These are phyloP conservation scores for Bretziella fagacearum DNA, from an alignment of 2,329 filamentous ascomycete genomes.

Conservation along the genomic window DNA sequence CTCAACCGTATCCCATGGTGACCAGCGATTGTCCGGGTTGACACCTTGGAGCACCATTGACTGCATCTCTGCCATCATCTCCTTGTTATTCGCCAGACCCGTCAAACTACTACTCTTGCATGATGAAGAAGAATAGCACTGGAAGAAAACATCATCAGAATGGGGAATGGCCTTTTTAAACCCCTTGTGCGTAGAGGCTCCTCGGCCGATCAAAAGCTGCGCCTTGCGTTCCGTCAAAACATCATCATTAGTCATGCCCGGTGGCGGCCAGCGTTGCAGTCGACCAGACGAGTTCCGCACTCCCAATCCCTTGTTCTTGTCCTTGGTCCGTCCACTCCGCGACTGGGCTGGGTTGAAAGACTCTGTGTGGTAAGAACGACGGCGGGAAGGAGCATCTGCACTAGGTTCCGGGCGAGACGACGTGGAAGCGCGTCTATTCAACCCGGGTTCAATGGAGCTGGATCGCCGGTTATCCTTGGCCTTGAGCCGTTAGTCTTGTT, in stretches of 20 bases:
- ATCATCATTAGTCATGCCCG: slow-evolving; percentile 30
- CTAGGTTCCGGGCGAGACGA: slow-evolving; percentile 6
- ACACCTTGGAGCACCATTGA: slow-evolving; percentile 32
- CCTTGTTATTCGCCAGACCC: slow-evolving; percentile 13
- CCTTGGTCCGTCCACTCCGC: slow-evolving; percentile 12
- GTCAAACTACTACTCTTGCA: slow-evolving; percentile 13
- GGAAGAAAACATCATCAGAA: slow-evolving; percentile 36
- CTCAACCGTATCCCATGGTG: slow-evolving; percentile 55
- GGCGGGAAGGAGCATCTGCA: slow-evolving; percentile 5
- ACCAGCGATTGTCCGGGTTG: slow-evolving; percentile 21
- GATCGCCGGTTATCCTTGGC: slow-evolving; percentile 12
- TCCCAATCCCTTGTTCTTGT: slow-evolving; percentile 7
- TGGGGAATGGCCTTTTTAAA: slow-evolving; percentile 37
- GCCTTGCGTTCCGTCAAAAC: slow-evolving; percentile 37
- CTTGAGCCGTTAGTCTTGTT: slow-evolving; percentile 8
- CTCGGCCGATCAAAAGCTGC: slow-evolving; percentile 39
- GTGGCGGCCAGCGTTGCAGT: slow-evolving; percentile 34
- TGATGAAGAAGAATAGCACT: slow-evolving; percentile 28
- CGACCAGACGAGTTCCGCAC: slow-evolving; percentile 10
- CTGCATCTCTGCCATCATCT: slow-evolving; percentile 40
- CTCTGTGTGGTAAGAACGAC: slow-evolving; percentile 12
- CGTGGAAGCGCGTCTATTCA: slow-evolving; percentile 8
- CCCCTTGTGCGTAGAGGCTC: slow-evolving; percentile 40
- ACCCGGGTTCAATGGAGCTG: slow-evolving; percentile 11
- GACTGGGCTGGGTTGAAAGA: slow-evolving; percentile 15